These are phyloP conservation scores for Vaucheria bursata DNA, from an alignment of 352 stramenopile genomes.

Conservation along the genomic window DNA sequence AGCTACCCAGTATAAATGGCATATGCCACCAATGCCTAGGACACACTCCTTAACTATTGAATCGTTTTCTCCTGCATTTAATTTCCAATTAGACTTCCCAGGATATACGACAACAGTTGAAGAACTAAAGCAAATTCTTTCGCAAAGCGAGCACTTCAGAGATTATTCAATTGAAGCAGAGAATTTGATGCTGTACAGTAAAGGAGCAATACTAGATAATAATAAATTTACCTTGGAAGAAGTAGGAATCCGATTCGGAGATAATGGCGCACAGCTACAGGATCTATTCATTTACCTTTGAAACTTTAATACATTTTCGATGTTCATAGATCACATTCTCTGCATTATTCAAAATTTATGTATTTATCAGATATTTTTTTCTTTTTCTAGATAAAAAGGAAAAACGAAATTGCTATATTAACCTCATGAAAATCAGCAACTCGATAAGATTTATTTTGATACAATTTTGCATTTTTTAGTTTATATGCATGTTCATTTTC, in stretches of 20 bases:
- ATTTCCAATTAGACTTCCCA: neutral
- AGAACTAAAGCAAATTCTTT: slow-evolving; percentile 28
- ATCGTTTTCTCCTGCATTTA: slow-evolving; percentile 23
- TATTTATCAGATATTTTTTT: no score
- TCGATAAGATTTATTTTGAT: no score
- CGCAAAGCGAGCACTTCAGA: slow-evolving; percentile 1
- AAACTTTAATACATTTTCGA: no score
- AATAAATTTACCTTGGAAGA: slow-evolving; percentile 17
- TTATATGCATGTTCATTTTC: no score
- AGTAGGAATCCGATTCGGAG: slow-evolving; percentile 21
- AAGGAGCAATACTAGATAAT: slow-evolving; percentile 22
- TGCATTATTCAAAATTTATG: no score
- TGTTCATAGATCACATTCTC: no score
- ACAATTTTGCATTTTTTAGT: no score
- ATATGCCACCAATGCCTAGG: neutral
- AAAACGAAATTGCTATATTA: no score
- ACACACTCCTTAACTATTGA: slow-evolving; percentile 29
- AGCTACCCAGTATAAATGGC: slow-evolving; percentile 19
- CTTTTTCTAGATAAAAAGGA: no score
- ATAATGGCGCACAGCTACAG: slow-evolving; percentile 27
- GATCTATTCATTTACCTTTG: slow-evolving; percentile 35
- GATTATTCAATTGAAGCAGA: neutral
- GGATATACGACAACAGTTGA: slow-evolving; percentile 17
- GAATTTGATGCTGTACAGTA: slow-evolving; percentile 10
- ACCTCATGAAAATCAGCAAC: no score